Conservation (phyloP, 495 filamentous ascomycete genomes). For the Darksidea phi region DNA sequence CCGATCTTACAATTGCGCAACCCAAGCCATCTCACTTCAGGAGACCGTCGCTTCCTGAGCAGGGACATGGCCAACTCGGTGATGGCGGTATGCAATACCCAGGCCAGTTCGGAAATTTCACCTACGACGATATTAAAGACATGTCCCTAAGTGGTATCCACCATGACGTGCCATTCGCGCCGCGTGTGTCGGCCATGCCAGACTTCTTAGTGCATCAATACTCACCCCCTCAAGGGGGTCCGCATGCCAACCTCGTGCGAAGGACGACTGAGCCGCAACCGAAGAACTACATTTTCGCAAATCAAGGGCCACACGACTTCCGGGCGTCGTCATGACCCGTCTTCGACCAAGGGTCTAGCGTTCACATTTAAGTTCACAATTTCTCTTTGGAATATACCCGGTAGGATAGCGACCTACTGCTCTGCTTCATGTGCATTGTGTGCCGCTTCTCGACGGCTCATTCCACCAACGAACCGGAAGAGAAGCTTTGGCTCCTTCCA, state of each 20-base stretch:
- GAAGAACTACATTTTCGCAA: conserved; percentile 36
- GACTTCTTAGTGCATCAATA: conserved; percentile 36
- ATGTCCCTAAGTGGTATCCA: conserved; percentile 21
- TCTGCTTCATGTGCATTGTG: neutral
- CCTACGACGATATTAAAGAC: conserved; percentile 23
- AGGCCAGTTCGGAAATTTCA: conserved; percentile 13
- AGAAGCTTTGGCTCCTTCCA: neutral
- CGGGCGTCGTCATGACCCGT: neutral
- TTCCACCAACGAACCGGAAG: neutral
- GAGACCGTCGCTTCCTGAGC: conserved; percentile 35
- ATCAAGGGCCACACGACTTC: conserved; percentile 34
- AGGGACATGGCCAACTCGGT: conserved; percentile 6
- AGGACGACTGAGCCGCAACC: conserved; percentile 22
- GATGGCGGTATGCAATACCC: conserved; percentile 22
- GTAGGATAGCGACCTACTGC: conserved; percentile 1
- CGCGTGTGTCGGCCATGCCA: conserved; percentile 23
- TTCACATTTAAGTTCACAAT: neutral
- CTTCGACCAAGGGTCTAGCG: neutral
- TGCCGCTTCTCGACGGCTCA: neutral
- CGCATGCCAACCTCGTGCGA: conserved; percentile 6
- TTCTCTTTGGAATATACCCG: conserved; percentile 1
- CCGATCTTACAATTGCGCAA: conserved; percentile 30
- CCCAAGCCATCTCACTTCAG: conserved; percentile 35
- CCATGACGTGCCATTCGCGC: conserved; percentile 28
- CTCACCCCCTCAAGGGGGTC: conserved; percentile 19